Evolutionary conservation across 805 yeast genomes (phyloP).

Genomic region (Candida piceae): DNA sequence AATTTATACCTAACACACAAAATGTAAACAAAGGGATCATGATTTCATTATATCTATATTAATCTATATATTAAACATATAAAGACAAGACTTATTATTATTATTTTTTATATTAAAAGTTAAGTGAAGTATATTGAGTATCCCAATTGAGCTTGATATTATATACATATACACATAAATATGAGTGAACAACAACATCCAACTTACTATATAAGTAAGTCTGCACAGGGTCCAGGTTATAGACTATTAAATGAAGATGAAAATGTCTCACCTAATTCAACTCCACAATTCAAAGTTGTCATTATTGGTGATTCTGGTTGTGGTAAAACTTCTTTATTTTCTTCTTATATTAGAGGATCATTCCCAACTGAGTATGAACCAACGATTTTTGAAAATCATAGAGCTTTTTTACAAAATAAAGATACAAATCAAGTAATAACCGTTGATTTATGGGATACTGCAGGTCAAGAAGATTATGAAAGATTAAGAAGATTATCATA

Average conservation of each 20-base stretch:
- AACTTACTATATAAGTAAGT: slow-evolving; percentile 12
- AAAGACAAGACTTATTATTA: too few species aligned
- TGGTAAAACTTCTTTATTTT: slow-evolving; percentile 92
- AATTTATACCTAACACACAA: too few species aligned
- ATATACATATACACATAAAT: too few species aligned
- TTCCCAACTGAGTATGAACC: slow-evolving; percentile 98
- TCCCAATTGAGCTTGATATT: too few species aligned
- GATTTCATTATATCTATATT: too few species aligned
- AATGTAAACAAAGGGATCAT: too few species aligned
- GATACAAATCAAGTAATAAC: slow-evolving; percentile 81
- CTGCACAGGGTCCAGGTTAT: slow-evolving; percentile 21
- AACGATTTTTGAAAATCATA: slow-evolving; percentile 92
- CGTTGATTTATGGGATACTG: slow-evolving; percentile 92
- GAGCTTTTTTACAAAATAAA: slow-evolving; percentile 89
- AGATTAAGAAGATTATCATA: slow-evolving; percentile 81
- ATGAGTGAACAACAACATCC: neutral
- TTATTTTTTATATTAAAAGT: too few species aligned
- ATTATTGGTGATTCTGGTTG: slow-evolving; percentile 99
- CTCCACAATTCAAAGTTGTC: slow-evolving; percentile 42
- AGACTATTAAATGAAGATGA: slow-evolving; percentile 18
- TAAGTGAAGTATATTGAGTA: too few species aligned
- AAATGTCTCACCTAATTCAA: slow-evolving; percentile 30
- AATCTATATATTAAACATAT: too few species aligned
- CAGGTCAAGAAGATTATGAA: slow-evolving; percentile 92
- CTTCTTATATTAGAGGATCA: slow-evolving; percentile 91